Base-by-base conservation (phyloP, 2,329 filamentous ascomycete genomes). In the Leptosphaerulina australis region DNA sequence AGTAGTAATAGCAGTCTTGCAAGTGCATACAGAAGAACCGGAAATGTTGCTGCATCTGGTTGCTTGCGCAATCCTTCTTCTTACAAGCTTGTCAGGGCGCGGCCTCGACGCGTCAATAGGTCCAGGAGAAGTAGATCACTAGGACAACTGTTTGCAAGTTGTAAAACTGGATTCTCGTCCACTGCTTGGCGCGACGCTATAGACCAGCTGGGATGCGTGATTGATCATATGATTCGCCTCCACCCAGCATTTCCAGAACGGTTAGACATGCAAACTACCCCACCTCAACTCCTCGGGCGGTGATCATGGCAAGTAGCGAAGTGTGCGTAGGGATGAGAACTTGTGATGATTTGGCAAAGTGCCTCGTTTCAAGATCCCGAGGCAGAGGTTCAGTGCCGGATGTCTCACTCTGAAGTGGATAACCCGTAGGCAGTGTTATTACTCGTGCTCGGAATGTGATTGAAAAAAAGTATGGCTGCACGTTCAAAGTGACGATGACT, bases 211-310 rank as follows among this genome's bases (percentile, higher is more conserved):
- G 53, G 59, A 62, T 49, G 50, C 54, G 43, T 52, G 50, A 49
- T 48, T 60, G 64, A 64, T 71, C 68, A 71, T 66, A 64, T 70
- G 68, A 71, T 62, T 50, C 51, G 36, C 55, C 58, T 58, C 66
- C 67, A 62, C 60, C 57, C 56, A 50, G 53, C 53, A 55, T 46
- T 34, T 58, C 53, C 51, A 59, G 47, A 57, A 39, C 37, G 45
- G 40, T 55, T 49, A 62, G 50, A 61, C 45, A 50, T 41, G 41
- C 45, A 53, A 30, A 28, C 44, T 50, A 55, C 53, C 41, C 47
- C 50, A 52, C 58, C 47, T 36, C 30, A 11, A 41, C 30, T 17
- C 25, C 20, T 46, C 41, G 31, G 36, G 21, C 33, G 35, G 30
- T 33, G n/a, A 40, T 36, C 48, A 43, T 40, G 26, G 41, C 41